Evolutionary conservation across 176 grass and related monocot species (phyloP).

Genomic region (Oryza meridionalis): DNA sequence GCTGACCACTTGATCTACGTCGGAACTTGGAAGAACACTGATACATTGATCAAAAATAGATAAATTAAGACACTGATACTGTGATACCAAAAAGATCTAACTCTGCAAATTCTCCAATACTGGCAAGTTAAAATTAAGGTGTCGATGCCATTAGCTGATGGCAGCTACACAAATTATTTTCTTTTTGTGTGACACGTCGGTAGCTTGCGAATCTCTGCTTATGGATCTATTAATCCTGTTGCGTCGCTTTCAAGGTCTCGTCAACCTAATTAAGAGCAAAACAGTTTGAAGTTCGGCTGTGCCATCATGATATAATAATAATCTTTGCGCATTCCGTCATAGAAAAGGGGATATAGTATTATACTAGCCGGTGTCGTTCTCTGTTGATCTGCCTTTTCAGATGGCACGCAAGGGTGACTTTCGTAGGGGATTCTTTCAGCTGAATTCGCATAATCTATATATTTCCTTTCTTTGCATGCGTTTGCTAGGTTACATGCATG

Average conservation of each 20-base stretch:
- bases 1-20: too few species aligned
- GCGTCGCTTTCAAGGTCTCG: constrained; percentile 3
- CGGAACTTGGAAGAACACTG: too few species aligned
- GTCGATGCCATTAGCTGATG: neutral
- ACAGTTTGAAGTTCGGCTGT: neutral
- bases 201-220: neutral
- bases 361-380: neutral
- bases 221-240: neutral
- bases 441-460: neutral
- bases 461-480: neutral
- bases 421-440: neutral
- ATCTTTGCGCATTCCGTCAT: neutral
- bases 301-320: neutral
- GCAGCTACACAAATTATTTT: neutral
- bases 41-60: too few species aligned
- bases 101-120: too few species aligned
- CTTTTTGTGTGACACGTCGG: neutral
- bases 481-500: neutral
- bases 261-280: neutral
- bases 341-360: neutral
- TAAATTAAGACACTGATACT: too few species aligned
- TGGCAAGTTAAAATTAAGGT: neutral
- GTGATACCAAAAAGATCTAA: too few species aligned
- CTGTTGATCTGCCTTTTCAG: neutral
- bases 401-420: neutral